Evolutionary conservation across 2,329 filamentous ascomycete species (phyloP), one percentile per base, ranked within the genome.

Genomic region (Pezicula carpinea): DNA sequence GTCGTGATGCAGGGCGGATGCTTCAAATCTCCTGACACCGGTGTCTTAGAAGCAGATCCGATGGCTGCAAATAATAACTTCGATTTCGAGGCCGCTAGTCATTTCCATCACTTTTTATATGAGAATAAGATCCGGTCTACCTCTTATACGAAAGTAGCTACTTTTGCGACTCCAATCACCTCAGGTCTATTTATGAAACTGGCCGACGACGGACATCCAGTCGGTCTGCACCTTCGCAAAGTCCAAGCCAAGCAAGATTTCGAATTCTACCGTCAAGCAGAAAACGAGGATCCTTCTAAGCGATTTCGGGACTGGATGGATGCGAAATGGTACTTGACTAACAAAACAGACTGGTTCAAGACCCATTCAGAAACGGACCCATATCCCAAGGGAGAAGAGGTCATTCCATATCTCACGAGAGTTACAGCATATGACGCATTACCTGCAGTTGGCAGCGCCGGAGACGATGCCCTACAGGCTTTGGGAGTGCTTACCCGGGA

Each of bases 371-470:
- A 41, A 1, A 48, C 52, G 18, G 48, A 52, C 11, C 22, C 35
- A 13, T 49, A 43, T 23, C 59, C 51, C 1, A 33, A 40, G 15
- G 55, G 51, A 11, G 46, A 54, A 15, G 53, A 52, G 17, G 53
- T 60, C n/a, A 29, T 60, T 6, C 44, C 54, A 2, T 59, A 52
- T 21, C 54, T 61, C 42, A 54, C 47, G 15, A 58, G 55, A 38
- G 47, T 60, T 8, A 51, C 57, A 6, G 55, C 52, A 2, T 63
- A 63, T 35, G 59, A 63, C 44, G 58, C 58, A 17, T 36, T 63
- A 2, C 59, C 60, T 5, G 60, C 59, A 5, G 40, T 62, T 22
- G 59, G 55, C 3, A 51, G 55, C 1, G 48, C 51, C 4, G 57
- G 57, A n/a, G 47, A 58, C 8, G 58, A 59, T 48, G 47, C 57